Percentiles rank a stretch among this genome's conserved stretches.
Conservation (phyloP, 352 stramenopile species). For the Globisporangium viniferum region DNA sequence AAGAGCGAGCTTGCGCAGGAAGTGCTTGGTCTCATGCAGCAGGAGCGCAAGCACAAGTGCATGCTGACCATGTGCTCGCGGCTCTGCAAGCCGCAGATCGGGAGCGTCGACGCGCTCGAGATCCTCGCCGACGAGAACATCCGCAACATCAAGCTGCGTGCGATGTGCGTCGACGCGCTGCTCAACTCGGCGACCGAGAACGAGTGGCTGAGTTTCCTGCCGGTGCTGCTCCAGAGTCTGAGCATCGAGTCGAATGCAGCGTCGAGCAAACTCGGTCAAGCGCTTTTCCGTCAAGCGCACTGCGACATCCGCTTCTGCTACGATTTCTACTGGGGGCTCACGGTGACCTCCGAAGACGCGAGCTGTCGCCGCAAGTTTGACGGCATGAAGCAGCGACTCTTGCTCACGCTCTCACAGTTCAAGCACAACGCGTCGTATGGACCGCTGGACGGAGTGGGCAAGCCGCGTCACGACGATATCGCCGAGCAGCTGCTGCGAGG, state of each 20-base stretch:
- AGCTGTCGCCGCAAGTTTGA: constrained; percentile 79
- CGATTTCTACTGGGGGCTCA: constrained; percentile 83
- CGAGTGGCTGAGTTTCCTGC: constrained; percentile 78
- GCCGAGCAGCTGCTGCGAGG: constrained; percentile 75
- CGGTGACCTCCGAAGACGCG: constrained; percentile 75
- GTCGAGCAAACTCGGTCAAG: constrained; percentile 62
- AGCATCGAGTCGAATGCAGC: constrained; percentile 65
- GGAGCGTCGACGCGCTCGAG: constrained; percentile 76
- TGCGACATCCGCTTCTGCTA: constrained; percentile 82
- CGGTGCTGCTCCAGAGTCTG: constrained; percentile 69
- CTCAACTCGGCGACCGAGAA: constrained; percentile 65
- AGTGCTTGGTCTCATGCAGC: constrained; percentile 60
- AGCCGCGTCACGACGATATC: constrained; percentile 52
- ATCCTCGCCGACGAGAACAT: constrained; percentile 72
- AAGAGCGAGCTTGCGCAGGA: constrained; percentile 38
- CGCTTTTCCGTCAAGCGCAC: constrained; percentile 68
- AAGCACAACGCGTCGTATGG: constrained; percentile 53
- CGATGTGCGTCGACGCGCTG: constrained; percentile 62
- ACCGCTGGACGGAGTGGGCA: constrained; percentile 25
- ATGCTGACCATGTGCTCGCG: constrained; percentile 88
- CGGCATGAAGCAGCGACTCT: constrained; percentile 69
- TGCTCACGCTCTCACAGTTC: constrained; percentile 70
- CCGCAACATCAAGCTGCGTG: constrained; percentile 49
- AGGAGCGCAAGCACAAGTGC: constrained; percentile 71
- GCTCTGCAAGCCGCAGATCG: constrained; percentile 69